These are phyloP conservation scores for Paramecium caudatum DNA, from an alignment of 73 alveolate species.

Conservation along the genomic window DNA sequence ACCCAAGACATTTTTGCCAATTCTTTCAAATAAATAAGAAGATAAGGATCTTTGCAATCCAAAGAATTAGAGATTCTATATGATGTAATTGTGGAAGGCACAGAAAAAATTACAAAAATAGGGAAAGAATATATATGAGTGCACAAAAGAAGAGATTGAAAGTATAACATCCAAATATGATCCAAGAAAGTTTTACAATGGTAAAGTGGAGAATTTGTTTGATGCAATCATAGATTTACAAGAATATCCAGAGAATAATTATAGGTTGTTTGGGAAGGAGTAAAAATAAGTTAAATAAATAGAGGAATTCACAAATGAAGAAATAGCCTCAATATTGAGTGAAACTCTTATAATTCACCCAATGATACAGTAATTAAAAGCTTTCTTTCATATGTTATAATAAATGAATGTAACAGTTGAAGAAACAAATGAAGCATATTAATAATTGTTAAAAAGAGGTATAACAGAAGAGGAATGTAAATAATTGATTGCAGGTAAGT, in stretches of 20 bases:
- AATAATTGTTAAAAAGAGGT: not conserved
- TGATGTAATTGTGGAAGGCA: conserved; percentile 34
- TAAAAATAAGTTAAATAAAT: not conserved
- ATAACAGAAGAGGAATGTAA: not conserved
- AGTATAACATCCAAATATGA: conserved; percentile 19
- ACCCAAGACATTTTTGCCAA: conserved; percentile 65
- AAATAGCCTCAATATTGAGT: conserved; percentile 14
- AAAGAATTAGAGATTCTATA: conserved; percentile 44
- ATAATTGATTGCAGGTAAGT: not conserved
- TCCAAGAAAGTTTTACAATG: conserved; percentile 9
- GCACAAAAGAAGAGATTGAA: conserved; percentile 18
- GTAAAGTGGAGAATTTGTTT: not conserved
- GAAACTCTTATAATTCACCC: not conserved
- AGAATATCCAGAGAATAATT: conserved; percentile 56
- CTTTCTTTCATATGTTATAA: conserved; percentile 1
- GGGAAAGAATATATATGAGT: conserved; percentile 21
- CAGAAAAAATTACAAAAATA: not conserved
- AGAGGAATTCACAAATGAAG: not conserved
- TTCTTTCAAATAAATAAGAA: conserved; percentile 32
- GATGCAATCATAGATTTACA: conserved; percentile 25
- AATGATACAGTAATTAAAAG: not conserved
- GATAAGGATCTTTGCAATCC: not conserved
- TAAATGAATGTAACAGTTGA: conserved; percentile 47
- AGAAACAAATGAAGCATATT: conserved; percentile 7
- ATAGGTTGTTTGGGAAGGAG: not conserved